A percentile compares a stretch with the other conserved stretches of the same genome.
Conservation (phyloP, 352 stramenopile genomes). For the Phytophthora europaea region DNA sequence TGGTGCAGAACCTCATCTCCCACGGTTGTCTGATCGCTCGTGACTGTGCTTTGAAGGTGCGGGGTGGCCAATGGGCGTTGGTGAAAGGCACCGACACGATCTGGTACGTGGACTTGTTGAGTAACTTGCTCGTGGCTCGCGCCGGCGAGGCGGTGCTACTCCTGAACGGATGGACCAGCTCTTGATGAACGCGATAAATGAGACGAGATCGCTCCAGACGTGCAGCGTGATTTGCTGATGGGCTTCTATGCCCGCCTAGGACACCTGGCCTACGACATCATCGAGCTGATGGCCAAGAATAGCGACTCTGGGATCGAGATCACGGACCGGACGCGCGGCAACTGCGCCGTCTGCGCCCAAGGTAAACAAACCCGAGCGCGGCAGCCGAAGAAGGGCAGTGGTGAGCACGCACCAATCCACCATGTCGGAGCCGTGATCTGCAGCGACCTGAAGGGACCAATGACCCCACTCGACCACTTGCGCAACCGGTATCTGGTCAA, state of each 20-base stretch:
- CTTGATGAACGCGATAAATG: not conserved
- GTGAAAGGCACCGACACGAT: not conserved
- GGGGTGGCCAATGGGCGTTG: too few relatives aligned
- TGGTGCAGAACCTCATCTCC: not conserved
- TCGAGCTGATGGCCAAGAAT: not conserved
- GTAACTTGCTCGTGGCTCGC: not conserved
- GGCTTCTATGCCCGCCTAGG: too few relatives aligned
- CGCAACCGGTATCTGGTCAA: not conserved
- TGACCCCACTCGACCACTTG: not conserved
- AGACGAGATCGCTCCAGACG: not conserved
- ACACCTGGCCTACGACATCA: not conserved
- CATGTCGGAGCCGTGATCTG: not conserved
- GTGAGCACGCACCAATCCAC: not conserved
- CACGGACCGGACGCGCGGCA: not conserved
- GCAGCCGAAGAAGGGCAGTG: not conserved
- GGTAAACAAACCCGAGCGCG: not conserved
- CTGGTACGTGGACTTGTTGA: not conserved
- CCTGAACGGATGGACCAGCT: not conserved
- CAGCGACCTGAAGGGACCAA: conserved; percentile 1
- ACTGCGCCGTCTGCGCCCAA: not conserved
- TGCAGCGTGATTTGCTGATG: not conserved
- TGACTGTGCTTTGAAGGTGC: not conserved
- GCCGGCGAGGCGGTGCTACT: not conserved
- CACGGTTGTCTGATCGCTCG: not conserved
- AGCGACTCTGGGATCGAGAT: not conserved